Percentiles rank a stretch among this genome's conserved stretches.
Evolutionary conservation across 2,329 filamentous ascomycete species (phyloP).

Genomic region (Aspergillus sergii): DNA sequence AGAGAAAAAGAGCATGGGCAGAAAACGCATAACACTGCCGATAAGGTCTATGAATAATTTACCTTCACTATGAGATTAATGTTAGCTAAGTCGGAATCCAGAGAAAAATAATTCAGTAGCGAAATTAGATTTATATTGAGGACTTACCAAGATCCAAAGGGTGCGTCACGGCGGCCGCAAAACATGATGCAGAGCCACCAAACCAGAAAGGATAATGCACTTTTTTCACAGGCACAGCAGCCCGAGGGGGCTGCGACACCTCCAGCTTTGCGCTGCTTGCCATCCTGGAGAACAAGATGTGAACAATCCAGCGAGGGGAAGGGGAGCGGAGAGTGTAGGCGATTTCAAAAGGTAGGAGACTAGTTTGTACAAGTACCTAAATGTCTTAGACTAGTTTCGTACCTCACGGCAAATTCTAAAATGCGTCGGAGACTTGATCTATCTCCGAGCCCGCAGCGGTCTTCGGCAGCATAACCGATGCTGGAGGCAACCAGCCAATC

Average conservation of each 20-base stretch:
- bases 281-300: slow-evolving; percentile 33
- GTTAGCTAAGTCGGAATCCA: slow-evolving; percentile 22
- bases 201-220: slow-evolving; percentile 87
- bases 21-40: slow-evolving; percentile 2
- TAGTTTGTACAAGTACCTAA: slow-evolving; percentile 12
- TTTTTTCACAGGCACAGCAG: slow-evolving; percentile 33
- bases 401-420: slow-evolving; percentile 14
- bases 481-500: slow-evolving; percentile 30
- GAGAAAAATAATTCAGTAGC: not conserved
- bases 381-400: slow-evolving; percentile 5
- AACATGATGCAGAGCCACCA: slow-evolving; percentile 88
- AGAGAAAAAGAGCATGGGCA: slow-evolving; percentile 6
- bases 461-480: slow-evolving; percentile 16
- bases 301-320: slow-evolving; percentile 20
- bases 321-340: slow-evolving; percentile 15
- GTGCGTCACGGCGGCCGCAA: slow-evolving; percentile 90
- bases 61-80: slow-evolving; percentile 56
- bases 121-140: slow-evolving; percentile 20
- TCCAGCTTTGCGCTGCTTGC: slow-evolving; percentile 37
- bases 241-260: slow-evolving; percentile 27
- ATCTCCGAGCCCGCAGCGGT: slow-evolving; percentile 27
- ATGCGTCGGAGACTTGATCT: slow-evolving; percentile 37
- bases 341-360: slow-evolving; percentile 20
- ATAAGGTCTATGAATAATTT: slow-evolving; percentile 18
- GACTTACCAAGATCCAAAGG: slow-evolving; percentile 82